Conservation (phyloP, 2,329 filamentous ascomycete species). For the Pseudovirgaria hyperparasitica region DNA sequence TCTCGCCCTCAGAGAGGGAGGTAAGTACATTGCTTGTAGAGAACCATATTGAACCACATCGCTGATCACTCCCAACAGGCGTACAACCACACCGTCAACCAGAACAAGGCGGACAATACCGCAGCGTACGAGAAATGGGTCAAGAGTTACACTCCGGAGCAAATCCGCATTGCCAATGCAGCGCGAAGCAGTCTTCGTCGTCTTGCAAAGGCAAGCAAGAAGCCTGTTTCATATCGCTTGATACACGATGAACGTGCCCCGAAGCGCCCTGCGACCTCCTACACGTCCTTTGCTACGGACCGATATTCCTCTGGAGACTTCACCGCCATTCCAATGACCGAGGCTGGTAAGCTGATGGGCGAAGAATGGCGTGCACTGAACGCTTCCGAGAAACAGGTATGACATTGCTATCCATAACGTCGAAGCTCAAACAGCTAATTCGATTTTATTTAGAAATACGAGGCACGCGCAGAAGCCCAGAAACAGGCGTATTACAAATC, state of each 20-base stretch:
- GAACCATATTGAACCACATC: not conserved
- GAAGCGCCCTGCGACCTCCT: slow-evolving; percentile 30
- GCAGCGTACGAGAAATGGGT: slow-evolving; percentile 42
- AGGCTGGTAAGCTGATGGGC: slow-evolving; percentile 28
- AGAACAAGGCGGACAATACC: slow-evolving; percentile 31
- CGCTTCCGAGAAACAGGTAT: slow-evolving; percentile 36
- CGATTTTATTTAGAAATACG: slow-evolving; percentile 5
- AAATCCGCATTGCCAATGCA: slow-evolving; percentile 47
- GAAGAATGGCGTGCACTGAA: slow-evolving; percentile 37
- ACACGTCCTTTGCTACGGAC: slow-evolving; percentile 31
- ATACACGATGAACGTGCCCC: slow-evolving; percentile 44
- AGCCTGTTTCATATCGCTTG: slow-evolving; percentile 6
- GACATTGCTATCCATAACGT: slow-evolving; percentile 1
- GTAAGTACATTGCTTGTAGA: slow-evolving; percentile 10
- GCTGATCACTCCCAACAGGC: slow-evolving; percentile 26
- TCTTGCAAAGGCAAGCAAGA: slow-evolving; percentile 5
- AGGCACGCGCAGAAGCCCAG: not conserved
- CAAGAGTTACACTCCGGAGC: slow-evolving; percentile 37
- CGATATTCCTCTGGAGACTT: slow-evolving; percentile 37
- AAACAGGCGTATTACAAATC: not conserved
- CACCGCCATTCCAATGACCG: slow-evolving; percentile 27
- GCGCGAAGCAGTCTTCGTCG: slow-evolving; percentile 34
- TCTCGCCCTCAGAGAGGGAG: slow-evolving; percentile 22
- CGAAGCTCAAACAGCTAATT: not conserved
- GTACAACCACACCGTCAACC: slow-evolving; percentile 38